Conservation (phyloP, 768 basidiomycete species). For the Paxillus involutus region DNA sequence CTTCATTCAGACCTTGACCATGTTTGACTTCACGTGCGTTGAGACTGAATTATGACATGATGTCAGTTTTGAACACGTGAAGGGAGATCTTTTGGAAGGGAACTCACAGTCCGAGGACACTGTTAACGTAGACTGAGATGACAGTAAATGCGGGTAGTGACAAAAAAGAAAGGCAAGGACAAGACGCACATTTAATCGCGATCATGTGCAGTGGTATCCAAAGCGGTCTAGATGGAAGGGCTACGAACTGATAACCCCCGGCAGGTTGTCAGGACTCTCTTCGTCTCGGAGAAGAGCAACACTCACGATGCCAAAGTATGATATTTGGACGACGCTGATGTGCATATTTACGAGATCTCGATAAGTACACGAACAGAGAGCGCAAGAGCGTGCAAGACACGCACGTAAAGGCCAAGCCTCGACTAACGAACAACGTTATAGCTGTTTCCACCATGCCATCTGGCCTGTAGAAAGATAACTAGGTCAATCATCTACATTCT, state of each 20-base stretch:
- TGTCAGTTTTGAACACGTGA: not conserved
- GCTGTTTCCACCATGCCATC: constrained; percentile 1
- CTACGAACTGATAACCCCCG: constrained; percentile 18
- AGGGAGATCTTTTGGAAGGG: no score
- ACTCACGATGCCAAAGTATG: constrained; percentile 22
- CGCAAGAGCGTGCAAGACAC: constrained; percentile 3
- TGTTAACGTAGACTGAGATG: constrained; percentile 28
- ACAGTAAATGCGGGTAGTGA: not conserved
- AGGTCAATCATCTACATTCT: not conserved
- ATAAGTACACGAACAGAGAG: not conserved
- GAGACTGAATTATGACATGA: constrained; percentile 16
- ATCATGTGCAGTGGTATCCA: constrained; percentile 32
- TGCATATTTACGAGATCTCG: not conserved
- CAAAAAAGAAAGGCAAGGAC: not conserved
- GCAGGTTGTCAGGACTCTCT: not conserved
- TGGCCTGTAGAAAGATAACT: constrained; percentile 10
- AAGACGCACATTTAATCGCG: constrained; percentile 19
- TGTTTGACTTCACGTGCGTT: constrained; percentile 17
- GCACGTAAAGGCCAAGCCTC: constrained; percentile 25
- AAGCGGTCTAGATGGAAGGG: constrained; percentile 15
- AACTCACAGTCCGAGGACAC: constrained; percentile 25
- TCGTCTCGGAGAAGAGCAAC: not conserved
- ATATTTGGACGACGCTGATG: not conserved
- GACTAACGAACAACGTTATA: constrained; percentile 7
- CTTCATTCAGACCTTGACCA: constrained; percentile 26